These are phyloP conservation scores for Houttuynia cordata DNA, from an alignment of 164 flowering plant genomes.

Conservation along the genomic window DNA sequence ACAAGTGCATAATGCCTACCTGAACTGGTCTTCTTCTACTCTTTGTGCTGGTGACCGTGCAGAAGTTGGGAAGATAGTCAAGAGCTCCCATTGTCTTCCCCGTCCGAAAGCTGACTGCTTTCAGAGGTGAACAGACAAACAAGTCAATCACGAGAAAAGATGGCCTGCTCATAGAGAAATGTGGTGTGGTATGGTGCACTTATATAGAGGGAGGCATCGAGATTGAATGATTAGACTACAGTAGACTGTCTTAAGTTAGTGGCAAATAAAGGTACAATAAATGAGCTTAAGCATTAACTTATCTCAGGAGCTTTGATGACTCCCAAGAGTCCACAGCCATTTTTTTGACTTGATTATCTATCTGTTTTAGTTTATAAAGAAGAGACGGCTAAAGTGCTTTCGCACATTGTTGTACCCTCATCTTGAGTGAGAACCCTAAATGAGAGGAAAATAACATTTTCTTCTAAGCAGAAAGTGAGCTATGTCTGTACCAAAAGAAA, in stretches of 20 bases:
- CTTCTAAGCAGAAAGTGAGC: not conserved
- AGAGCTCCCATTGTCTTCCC: conserved; percentile 43
- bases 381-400: not conserved
- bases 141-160: not conserved
- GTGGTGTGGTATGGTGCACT: not conserved
- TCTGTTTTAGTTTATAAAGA: not conserved
- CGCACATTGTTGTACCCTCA: not conserved
- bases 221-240: too few relatives aligned
- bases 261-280: not conserved
- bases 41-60: conserved; percentile 33
- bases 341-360: too few relatives aligned
- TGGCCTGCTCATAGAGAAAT: not conserved
- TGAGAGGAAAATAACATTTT: not conserved
- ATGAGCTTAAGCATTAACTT: not conserved
- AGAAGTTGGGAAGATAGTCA: conserved; percentile 53
- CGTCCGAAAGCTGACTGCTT: not conserved
- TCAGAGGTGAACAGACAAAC: not conserved
- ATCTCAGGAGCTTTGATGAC: not conserved
- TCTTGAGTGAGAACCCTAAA: not conserved
- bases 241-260: not conserved
- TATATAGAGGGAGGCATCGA: not conserved
- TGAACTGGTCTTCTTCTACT: conserved; percentile 56
- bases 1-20: conserved; percentile 31
- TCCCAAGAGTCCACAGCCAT: not conserved
- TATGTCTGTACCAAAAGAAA: too few relatives aligned